phyloP scores from a whole-genome alignment of 306 rosid genomes.

The Dryas alaskensis region DNA sequence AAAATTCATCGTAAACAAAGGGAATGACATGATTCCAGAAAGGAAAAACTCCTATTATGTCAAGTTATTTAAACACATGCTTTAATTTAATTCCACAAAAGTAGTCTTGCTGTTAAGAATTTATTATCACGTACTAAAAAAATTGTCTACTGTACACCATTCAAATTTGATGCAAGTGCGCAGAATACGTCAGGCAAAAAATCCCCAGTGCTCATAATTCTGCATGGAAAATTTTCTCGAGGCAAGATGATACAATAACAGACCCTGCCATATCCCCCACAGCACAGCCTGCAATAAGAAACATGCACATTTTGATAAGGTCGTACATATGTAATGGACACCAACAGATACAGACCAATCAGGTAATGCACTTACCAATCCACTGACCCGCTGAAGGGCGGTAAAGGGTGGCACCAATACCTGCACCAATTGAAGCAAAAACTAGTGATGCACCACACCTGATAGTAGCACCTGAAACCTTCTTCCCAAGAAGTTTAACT shows the following conservation, averaged over 20 bases:
- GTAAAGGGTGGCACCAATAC: constrained; percentile 62
- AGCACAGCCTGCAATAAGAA: constrained; percentile 56
- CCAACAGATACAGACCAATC: not conserved
- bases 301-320: not conserved
- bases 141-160: constrained; percentile 3
- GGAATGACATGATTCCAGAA: not conserved
- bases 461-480: constrained; percentile 46
- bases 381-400: constrained; percentile 76
- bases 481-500: constrained; percentile 38
- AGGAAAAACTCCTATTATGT: constrained; percentile 14
- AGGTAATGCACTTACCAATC: constrained; percentile 55
- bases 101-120: not conserved
- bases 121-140: constrained; percentile 15
- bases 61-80: constrained; percentile 6
- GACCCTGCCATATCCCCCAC: constrained; percentile 85
- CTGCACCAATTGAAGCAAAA: constrained; percentile 83
- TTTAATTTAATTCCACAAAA: not conserved
- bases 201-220: constrained; percentile 37
- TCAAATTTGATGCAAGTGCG: constrained; percentile 24
- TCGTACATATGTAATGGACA: constrained; percentile 1
- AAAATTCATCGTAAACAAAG: not conserved
- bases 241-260: constrained; percentile 42
- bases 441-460: constrained; percentile 63
- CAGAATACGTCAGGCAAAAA: constrained; percentile 18
- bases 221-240: constrained; percentile 33